Base-by-base conservation (phyloP, 2,329 filamentous ascomycete genomes). In the Paraphoma sp. region DNA sequence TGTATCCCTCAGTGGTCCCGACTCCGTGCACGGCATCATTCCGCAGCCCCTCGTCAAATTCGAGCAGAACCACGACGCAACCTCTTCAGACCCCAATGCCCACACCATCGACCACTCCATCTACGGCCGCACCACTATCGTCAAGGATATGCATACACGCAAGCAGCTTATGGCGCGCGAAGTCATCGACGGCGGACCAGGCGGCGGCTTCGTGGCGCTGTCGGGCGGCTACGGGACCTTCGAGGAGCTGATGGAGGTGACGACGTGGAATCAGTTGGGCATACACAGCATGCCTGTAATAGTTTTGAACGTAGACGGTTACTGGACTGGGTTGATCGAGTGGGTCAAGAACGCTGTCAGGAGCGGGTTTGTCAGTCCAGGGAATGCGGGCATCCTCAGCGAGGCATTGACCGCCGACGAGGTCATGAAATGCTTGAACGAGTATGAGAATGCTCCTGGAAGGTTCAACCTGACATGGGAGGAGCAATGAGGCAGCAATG, bases 251-350 rank as follows among this genome's bases (percentile, higher is more conserved):
- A 93, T 97, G 78, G 92, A 96, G 80, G 87, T 92, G 2, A 88
- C 88, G 28, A 96, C 92, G 10, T 99, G 95, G 93, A 98, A 97
- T 77, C 95, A 98, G 80, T 80, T 99, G 48, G 94, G 95, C 1
- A 98, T 99, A 64, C 95, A 98, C 78, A 91, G 90, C 3, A 76
- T 75, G 73, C 73, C 73, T 1, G 88, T 98, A 45, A 88, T 94
- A 51, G 81, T 97, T 47, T 86, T 91, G 65, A 98, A 98, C 76
- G 84, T 97, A 28, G 88, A 93, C 52, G 92, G 93, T 0, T 98
- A 96, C 78, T 99, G 93, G 86, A 90, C 96, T 76, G 93, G 93
- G 0, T 80, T 99, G 60, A 77, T 97, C 56, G 78, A 84, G 48
- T 97, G 93, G 94, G 87, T 97, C 57, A 82, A 84, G 71, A 90